Evolutionary conservation across 805 yeast genomes (phyloP).

Genomic region (Candida anglica): DNA sequence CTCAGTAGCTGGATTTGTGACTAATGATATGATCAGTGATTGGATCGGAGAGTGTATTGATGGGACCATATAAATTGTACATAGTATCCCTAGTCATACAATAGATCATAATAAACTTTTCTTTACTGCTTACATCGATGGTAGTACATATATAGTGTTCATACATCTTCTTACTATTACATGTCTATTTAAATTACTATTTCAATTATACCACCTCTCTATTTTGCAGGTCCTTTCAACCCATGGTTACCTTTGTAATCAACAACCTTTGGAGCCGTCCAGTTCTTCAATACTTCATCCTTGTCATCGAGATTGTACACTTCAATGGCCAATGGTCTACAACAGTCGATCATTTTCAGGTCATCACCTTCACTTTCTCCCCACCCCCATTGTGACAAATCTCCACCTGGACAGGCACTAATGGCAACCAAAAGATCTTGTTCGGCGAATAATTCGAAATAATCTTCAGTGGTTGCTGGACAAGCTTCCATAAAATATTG

Average conservation of each 20-base stretch:
- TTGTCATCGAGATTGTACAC: conserved; percentile 51
- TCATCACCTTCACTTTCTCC: conserved; percentile 49
- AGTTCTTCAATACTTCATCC: conserved; percentile 38
- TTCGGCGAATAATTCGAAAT: conserved; percentile 66
- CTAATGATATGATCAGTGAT: conserved; percentile 39
- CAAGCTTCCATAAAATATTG: conserved; percentile 70
- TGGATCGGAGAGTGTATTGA: conserved; percentile 46
- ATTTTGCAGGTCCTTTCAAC: conserved; percentile 11
- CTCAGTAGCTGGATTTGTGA: conserved; percentile 40
- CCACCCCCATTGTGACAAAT: conserved; percentile 67
- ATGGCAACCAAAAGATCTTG: conserved; percentile 61
- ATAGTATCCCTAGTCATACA: no score
- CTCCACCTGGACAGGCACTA: conserved; percentile 71
- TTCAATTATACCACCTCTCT: no score
- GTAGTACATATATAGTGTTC: conserved; percentile 3
- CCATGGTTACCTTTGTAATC: conserved; percentile 61
- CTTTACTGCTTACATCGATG: no score
- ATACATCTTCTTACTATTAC: not conserved
- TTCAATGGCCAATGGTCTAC: conserved; percentile 61
- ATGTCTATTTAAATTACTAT: not conserved
- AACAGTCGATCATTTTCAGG: conserved; percentile 55
- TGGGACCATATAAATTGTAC: conserved; percentile 33
- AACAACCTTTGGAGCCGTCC: conserved; percentile 50
- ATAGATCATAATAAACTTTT: no score
- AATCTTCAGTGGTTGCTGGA: conserved; percentile 57